Conservation (phyloP, 495 filamentous ascomycete species). For the Bathelium albidoporum region DNA sequence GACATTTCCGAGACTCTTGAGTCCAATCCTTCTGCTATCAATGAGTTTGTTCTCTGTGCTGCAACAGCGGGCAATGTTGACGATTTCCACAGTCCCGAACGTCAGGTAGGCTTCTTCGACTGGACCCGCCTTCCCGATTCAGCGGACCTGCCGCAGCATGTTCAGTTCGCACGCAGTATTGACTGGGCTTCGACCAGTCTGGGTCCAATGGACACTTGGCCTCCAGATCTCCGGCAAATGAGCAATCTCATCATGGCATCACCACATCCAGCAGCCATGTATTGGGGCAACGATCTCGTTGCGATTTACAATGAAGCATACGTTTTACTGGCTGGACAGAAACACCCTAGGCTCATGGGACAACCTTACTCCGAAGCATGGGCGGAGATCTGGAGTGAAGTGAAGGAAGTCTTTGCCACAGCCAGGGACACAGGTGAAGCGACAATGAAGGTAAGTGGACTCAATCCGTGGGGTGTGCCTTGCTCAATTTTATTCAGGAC, state of each 20-base stretch:
- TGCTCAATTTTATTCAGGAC: conserved; percentile 27
- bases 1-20: conserved; percentile 8
- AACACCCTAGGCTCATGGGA: conserved; percentile 62
- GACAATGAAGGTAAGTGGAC: conserved; percentile 47
- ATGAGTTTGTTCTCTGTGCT: conserved; percentile 27
- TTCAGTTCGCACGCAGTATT: conserved; percentile 52
- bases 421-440: conserved; percentile 52
- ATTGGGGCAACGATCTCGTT: conserved; percentile 56
- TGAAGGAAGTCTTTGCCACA: conserved; percentile 48
- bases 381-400: conserved; percentile 56
- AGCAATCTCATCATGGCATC: conserved; percentile 58
- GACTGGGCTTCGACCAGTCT: conserved; percentile 57
- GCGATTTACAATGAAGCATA: conserved; percentile 70
- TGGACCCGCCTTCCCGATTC: conserved; percentile 56
- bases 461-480: not conserved
- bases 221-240: conserved; percentile 51
- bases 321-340: conserved; percentile 54
- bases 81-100: conserved; percentile 12
- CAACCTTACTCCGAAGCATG: conserved; percentile 51
- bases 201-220: conserved; percentile 57
- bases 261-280: conserved; percentile 62
- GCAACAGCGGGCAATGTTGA: conserved; percentile 29
- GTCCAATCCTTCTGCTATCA: conserved; percentile 3
- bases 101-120: conserved; percentile 43
- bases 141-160: conserved; percentile 47